Base-by-base conservation (phyloP, 139 green algal species). In the Nannochloris sp. region DNA sequence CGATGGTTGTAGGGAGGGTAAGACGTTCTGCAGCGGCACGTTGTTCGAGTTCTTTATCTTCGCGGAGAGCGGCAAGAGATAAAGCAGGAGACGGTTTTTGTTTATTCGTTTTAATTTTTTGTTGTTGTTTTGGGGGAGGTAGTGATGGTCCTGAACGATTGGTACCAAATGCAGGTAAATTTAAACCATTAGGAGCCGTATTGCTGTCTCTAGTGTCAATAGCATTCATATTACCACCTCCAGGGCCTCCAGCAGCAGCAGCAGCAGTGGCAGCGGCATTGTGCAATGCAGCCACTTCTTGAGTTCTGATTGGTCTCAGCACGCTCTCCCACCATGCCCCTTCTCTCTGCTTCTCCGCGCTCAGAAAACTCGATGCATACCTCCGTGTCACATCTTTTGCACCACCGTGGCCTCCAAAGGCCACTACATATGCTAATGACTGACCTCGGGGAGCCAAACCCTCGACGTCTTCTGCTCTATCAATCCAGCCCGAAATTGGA, bases 21-120 rank as follows among this genome's bases (percentile, higher is more conserved):
- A 14, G 7, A 45, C 73, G 29, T 34, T 72, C 42, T 7, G 19
- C 31, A 7, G n/a, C 29, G n/a, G 53, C 70, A 24, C 54, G 53
- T 53, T 84, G 54, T 24, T 47, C 56, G 58, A 96, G 58, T 81
- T 96, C 88, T 6, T 60, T 77, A 32, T 89, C 86, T 65, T 96
- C 89, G 8, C 84, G 68, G 6, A 36, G 60, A 14, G 66, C 71
- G 37, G 65, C n/a, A n/a, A n/a, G n/a, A n/a, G n/a, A n/a, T n/a
- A n/a, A n/a, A n/a, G n/a, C n/a, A n/a, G n/a, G n/a, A n/a, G 25
- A 6, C 47, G 47, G 47, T n/a, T n/a, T n/a, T n/a, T n/a, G n/a
- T n/a, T n/a, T n/a, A n/a, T n/a, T n/a, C n/a, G n/a, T n/a, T n/a
- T n/a, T n/a, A n/a, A n/a, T n/a, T n/a, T n/a, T n/a, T n/a, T n/a